Base-by-base conservation (phyloP, 2,329 filamentous ascomycete species). In the Cercospora sp. region DNA sequence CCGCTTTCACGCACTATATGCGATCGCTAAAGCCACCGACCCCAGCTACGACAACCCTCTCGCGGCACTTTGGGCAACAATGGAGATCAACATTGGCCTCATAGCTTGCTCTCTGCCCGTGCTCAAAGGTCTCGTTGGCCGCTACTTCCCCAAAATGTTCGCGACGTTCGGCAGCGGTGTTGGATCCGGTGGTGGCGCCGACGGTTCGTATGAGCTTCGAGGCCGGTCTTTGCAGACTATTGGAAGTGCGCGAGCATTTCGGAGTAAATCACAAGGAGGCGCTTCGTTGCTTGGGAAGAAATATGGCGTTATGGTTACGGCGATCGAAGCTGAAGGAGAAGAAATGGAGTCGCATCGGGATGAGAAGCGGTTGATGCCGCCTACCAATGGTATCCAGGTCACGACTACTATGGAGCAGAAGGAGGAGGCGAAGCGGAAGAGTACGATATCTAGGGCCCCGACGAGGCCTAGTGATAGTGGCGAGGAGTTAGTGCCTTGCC, bases 81-180 rank as follows among this genome's bases (percentile, higher is more conserved):
- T 75, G 16, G 74, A 76, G 63, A 71, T 70, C 63, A 74, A 74
- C 43, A 68, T 74, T 16, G 74, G 70, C 57, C 74, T 75, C 43
- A 72, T 75, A 24, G 74, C 73, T 51, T 69, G 72, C 28, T 74
- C 71, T 28, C 59, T 75, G 0, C 74, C 74, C 1, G 69, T 70
- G 5, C 68, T 76, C 10, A 75, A 74, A 62, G 69, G 71, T 4
- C 63, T 71, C 24, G 51, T 72, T 24, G 63, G 66, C 30, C 68
- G 67, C 5, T 68, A 68, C 53, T 71, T 74, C 49, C 72, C 71
- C 2, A 58, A 65, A 51, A 57, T 72, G 37, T 53, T 71, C 66
- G 49, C 57, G 3, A 62, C 59, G 2, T 60, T 58, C 21, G 53
- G 34, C 58, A 63, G 37, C n/a, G n/a, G 16, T 45, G 37, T 12